These are phyloP conservation scores for Apodospora peruviana DNA, from an alignment of 495 filamentous ascomycete species.

Conservation along the genomic window DNA sequence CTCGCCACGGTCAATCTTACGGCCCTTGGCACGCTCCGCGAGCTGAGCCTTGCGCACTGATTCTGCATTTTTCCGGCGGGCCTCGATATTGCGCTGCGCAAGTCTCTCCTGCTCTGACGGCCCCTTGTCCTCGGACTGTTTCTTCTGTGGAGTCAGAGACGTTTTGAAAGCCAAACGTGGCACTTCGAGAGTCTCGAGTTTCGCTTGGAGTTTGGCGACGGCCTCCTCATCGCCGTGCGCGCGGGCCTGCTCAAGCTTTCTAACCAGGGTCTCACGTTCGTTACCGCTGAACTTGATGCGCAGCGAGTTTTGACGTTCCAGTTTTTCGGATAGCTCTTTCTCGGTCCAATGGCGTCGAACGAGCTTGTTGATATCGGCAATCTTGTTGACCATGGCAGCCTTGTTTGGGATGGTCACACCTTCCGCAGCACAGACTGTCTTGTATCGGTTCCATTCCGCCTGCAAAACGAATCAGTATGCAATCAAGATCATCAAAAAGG, in stretches of 20 bases:
- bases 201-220: slow-evolving; percentile 54
- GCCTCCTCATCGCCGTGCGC: slow-evolving; percentile 55
- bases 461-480: slow-evolving; percentile 31
- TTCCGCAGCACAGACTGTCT: slow-evolving; percentile 64
- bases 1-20: slow-evolving; percentile 51
- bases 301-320: slow-evolving; percentile 60
- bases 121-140: slow-evolving; percentile 35
- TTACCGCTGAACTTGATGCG: slow-evolving; percentile 54
- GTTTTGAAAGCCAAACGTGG: slow-evolving; percentile 67
- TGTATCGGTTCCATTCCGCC: slow-evolving; percentile 80
- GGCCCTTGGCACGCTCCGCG: slow-evolving; percentile 63
- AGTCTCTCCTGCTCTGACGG: slow-evolving; percentile 67
- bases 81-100: slow-evolving; percentile 67
- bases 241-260: slow-evolving; percentile 60
- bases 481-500: not conserved
- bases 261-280: slow-evolving; percentile 57
- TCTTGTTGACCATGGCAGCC: slow-evolving; percentile 59
- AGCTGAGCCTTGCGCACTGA: slow-evolving; percentile 80
- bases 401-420: slow-evolving; percentile 65
- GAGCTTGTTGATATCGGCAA: slow-evolving; percentile 74
- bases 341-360: slow-evolving; percentile 74
- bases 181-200: slow-evolving; percentile 61
- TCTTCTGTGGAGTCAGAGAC: slow-evolving; percentile 41
- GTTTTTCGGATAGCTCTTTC: slow-evolving; percentile 69
- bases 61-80: slow-evolving; percentile 73